Evolutionary conservation across 169 alveolate genomes (phyloP).

Genomic region (Plasmodium fragile): DNA sequence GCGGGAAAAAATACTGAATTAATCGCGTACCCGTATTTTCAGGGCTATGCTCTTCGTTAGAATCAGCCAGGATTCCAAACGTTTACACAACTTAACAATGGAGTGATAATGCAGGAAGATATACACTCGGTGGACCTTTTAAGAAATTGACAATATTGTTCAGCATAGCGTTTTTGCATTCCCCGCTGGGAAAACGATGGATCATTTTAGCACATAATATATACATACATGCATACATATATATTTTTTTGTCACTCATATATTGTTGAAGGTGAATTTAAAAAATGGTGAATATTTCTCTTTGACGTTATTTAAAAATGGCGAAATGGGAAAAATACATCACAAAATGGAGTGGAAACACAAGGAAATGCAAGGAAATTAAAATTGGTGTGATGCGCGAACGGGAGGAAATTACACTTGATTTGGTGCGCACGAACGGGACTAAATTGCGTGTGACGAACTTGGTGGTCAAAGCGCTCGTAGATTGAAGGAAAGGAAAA

Average conservation of each 20-base stretch:
- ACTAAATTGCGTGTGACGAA: neutral
- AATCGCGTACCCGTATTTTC: neutral
- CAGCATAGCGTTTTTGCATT: neutral
- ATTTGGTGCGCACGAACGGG: neutral
- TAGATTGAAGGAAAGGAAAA: neutral
- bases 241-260: neutral
- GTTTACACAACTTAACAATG: constrained; percentile 13
- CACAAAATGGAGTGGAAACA: neutral
- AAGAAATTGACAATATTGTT: neutral
- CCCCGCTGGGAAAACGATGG: constrained; percentile 1
- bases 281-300: neutral
- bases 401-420: neutral
- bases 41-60: neutral
- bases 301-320: constrained; percentile 1
- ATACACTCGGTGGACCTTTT: neutral
- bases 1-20: constrained; percentile 18
- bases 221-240: no score
- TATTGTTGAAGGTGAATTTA: neutral
- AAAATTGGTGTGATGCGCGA: neutral
- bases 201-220: neutral
- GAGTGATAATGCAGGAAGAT: neutral
- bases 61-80: constrained; percentile 13
- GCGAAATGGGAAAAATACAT: neutral
- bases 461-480: neutral
- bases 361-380: neutral